A percentile compares a stretch with the other conserved stretches of the same genome.
Evolutionary conservation across 768 basidiomycete species (phyloP).

Genomic region (Tephrocybe rancida): DNA sequence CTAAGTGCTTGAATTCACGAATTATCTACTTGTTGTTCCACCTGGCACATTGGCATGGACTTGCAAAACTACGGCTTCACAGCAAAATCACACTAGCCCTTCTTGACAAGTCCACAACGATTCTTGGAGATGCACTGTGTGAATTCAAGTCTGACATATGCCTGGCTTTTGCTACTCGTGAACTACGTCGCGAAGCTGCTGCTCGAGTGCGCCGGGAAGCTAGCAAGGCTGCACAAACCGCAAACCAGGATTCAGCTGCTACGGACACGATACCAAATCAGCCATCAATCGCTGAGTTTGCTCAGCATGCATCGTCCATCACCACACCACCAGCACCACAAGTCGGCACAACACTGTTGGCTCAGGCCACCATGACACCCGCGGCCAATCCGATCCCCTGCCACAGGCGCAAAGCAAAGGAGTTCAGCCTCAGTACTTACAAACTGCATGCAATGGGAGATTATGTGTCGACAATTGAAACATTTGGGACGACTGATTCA

Average conservation of each 20-base stretch:
- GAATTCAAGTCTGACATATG: neutral
- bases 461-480: no score
- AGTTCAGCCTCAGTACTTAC: neutral
- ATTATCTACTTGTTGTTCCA: neutral
- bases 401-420: neutral
- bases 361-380: no score
- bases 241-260: neutral
- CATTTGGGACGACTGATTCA: no score
- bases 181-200: neutral
- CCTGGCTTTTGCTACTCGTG: neutral
- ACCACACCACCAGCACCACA: no score
- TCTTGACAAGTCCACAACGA: neutral
- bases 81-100: neutral
- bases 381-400: no score
- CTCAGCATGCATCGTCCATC: no score
- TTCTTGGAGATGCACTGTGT: neutral
- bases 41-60: no score
- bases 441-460: no score
- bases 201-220: neutral
- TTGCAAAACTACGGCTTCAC: slow-evolving; percentile 1
- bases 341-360: no score
- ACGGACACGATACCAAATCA: no score
- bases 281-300: no score
- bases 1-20: neutral
- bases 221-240: neutral